These are phyloP conservation scores for Pyrenophora seminiperda DNA, from an alignment of 2,329 filamentous ascomycete genomes.

Conservation along the genomic window DNA sequence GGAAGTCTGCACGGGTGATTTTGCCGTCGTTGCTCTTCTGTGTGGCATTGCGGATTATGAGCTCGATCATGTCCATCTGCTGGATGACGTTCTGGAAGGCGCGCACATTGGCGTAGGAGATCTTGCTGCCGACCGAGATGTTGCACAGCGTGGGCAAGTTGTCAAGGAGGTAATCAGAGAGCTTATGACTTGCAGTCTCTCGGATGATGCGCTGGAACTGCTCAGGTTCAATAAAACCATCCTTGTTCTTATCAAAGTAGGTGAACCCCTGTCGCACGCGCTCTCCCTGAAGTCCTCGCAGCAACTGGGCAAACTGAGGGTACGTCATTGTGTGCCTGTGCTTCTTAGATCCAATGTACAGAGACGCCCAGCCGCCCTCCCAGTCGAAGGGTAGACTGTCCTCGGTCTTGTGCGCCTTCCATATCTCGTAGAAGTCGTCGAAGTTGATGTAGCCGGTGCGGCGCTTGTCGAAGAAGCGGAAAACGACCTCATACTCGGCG, in stretches of 20 bases:
- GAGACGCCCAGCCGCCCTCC: slow-evolving; percentile 93
- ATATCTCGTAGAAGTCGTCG: slow-evolving; percentile 82
- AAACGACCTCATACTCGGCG: slow-evolving; percentile 98
- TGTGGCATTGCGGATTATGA: slow-evolving; percentile 87
- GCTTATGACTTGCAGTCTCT: slow-evolving; percentile 91
- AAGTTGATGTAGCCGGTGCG: slow-evolving; percentile 86
- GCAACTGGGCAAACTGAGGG: slow-evolving; percentile 96
- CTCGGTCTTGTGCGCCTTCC: slow-evolving; percentile 85
- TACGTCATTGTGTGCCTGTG: slow-evolving; percentile 92
- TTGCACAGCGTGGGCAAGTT: slow-evolving; percentile 94
- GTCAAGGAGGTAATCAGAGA: slow-evolving; percentile 91
- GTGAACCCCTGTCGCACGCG: slow-evolving; percentile 94
- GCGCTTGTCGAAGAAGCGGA: slow-evolving; percentile 90
- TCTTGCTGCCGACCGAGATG: slow-evolving; percentile 87
- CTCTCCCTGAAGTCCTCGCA: slow-evolving; percentile 94
- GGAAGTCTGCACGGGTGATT: slow-evolving; percentile 91
- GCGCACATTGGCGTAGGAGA: slow-evolving; percentile 95
- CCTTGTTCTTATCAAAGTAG: slow-evolving; percentile 84
- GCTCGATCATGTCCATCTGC: slow-evolving; percentile 96
- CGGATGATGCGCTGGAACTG: slow-evolving; percentile 97
- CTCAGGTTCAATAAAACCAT: slow-evolving; percentile 93
- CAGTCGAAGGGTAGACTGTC: slow-evolving; percentile 92
- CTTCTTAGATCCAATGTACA: slow-evolving; percentile 89
- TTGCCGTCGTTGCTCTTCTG: slow-evolving; percentile 83
- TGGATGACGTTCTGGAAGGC: slow-evolving; percentile 98